These are phyloP conservation scores for Rhizomucor miehei DNA, from an alignment of 371 early-diverging fungal species.

Conservation along the genomic window DNA sequence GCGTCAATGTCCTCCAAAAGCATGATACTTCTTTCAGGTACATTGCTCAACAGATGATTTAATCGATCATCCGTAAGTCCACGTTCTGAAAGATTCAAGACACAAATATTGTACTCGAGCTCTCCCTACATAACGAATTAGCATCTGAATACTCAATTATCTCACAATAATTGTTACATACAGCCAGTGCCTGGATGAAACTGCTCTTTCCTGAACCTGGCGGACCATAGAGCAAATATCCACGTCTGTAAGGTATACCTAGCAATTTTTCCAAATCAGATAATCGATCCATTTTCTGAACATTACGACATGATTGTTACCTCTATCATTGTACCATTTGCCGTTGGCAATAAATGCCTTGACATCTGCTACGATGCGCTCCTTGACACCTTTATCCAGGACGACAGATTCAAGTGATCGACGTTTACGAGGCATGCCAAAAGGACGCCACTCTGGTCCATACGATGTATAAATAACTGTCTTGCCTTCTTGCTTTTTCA, in stretches of 20 bases:
- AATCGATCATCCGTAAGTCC: conserved; percentile 95
- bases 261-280: not conserved
- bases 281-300: not conserved
- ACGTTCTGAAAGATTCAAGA: conserved; percentile 91
- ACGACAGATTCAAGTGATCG: conserved; percentile 87
- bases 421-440: conserved; percentile 89
- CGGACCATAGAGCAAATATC: conserved; percentile 97
- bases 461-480: conserved; percentile 93
- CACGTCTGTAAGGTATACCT: conserved; percentile 96
- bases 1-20: conserved; percentile 99
- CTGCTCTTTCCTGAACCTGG: conserved; percentile 99
- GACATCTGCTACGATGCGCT: conserved; percentile 82
- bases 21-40: conserved; percentile 95
- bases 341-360: conserved; percentile 82
- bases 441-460: conserved; percentile 97
- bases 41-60: conserved; percentile 89
- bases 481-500: conserved; percentile 88
- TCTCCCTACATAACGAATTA: conserved; percentile 63
- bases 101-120: conserved; percentile 96
- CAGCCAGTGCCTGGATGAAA: conserved; percentile 97
- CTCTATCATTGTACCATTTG: conserved; percentile 94
- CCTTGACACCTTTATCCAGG: conserved; percentile 74
- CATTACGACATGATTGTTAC: conserved; percentile 27
- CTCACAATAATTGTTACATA: conserved; percentile 14
- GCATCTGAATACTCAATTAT: not conserved